phyloP scores from a whole-genome alignment of 176 grass and related monocot genomes.

The Cymbopogon citratus region DNA sequence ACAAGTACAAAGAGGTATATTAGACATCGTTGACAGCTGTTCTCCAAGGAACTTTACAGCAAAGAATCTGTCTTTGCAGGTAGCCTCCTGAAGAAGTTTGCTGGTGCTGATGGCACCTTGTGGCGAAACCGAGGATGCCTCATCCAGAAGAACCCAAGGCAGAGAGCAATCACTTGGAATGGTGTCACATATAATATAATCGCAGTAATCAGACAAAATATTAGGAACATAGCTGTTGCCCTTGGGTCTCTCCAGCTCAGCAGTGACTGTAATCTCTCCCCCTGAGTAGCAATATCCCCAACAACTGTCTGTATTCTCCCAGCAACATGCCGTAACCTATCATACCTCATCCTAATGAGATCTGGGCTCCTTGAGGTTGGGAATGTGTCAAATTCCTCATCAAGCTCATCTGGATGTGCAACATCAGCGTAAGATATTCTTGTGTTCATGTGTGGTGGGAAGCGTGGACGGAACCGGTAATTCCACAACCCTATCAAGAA shows the following conservation, averaged over 20 bases:
- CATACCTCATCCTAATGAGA: constrained; percentile 62
- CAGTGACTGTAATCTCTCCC: constrained; percentile 76
- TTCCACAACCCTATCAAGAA: constrained; percentile 84
- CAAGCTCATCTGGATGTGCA: constrained; percentile 66
- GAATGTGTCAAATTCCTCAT: constrained; percentile 95
- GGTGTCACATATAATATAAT: constrained; percentile 57
- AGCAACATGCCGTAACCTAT: constrained; percentile 69
- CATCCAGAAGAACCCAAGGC: constrained; percentile 71
- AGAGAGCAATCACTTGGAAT: constrained; percentile 46
- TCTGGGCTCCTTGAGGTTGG: constrained; percentile 58
- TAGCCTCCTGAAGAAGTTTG: constrained; percentile 86
- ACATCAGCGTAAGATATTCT: constrained; percentile 63
- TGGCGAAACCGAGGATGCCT: constrained; percentile 85
- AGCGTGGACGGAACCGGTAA: constrained; percentile 62
- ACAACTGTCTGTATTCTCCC: constrained; percentile 83
- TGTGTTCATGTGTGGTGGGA: constrained; percentile 84
- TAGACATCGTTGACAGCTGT: neutral
- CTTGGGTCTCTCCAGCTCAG: constrained; percentile 93
- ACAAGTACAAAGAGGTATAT: constrained; percentile 10
- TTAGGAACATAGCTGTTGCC: constrained; percentile 76
- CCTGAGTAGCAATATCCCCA: constrained; percentile 84
- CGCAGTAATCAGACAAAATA: constrained; percentile 61
- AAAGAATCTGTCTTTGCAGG: constrained; percentile 85
- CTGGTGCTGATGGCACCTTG: constrained; percentile 53
- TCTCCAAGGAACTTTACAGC: constrained; percentile 40